phyloP scores from a whole-genome alignment of 345 rosid genomes.

The Gossypium longicalyx region DNA sequence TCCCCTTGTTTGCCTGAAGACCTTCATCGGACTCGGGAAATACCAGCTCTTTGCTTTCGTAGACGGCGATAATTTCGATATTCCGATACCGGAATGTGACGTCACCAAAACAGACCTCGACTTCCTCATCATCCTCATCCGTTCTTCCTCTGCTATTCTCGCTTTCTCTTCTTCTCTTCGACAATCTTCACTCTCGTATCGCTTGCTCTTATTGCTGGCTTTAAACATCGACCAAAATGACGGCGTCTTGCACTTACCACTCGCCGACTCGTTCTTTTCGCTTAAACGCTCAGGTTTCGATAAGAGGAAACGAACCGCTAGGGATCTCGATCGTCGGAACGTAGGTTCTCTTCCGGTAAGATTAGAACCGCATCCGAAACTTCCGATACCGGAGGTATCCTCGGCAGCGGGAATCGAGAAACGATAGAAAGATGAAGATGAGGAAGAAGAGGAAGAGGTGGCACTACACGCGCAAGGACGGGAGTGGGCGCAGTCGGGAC shows the following conservation, averaged over 20 bases:
- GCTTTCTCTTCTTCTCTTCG: constrained; percentile 16
- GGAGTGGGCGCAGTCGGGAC: constrained; percentile 69
- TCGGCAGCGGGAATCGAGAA: constrained; percentile 26
- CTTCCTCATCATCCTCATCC: constrained; percentile 61
- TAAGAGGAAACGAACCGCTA: constrained; percentile 57
- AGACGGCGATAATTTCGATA: constrained; percentile 23
- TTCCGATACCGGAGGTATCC: constrained; percentile 23
- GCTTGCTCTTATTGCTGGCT: constrained; percentile 27
- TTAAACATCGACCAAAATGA: constrained; percentile 59
- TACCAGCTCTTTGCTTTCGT: constrained; percentile 58
- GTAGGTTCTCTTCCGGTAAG: constrained; percentile 63
- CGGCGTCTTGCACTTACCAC: constrained; percentile 21
- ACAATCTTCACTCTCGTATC: constrained; percentile 18
- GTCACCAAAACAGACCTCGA: constrained; percentile 77
- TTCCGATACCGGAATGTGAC: constrained; percentile 26
- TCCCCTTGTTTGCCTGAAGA: constrained; percentile 59
- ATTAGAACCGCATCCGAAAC: constrained; percentile 48
- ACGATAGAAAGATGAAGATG: constrained; percentile 46
- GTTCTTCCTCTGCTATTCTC: constrained; percentile 25
- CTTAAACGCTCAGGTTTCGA: constrained; percentile 32
- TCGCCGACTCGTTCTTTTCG: constrained; percentile 13
- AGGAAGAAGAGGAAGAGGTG: constrained; percentile 33
- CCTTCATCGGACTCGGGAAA: constrained; percentile 89
- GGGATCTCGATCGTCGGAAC: constrained; percentile 73
- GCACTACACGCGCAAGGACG: constrained; percentile 72